A percentile compares a stretch with the other conserved stretches of the same genome.
Evolutionary conservation across 495 filamentous ascomycete species (phyloP).

Genomic region (Podospora tetraspora): DNA sequence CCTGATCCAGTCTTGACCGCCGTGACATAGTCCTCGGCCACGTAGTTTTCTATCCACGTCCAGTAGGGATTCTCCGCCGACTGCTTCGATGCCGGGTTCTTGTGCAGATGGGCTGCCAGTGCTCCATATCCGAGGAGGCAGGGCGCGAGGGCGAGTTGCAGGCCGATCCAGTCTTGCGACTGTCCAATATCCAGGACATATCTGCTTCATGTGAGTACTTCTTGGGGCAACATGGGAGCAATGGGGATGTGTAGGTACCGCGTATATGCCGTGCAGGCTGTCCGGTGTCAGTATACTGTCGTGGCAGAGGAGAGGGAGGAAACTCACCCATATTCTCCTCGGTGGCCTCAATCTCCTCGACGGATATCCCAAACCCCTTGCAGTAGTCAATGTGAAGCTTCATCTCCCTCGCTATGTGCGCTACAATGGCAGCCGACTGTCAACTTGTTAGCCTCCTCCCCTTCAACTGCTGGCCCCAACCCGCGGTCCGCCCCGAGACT

Average conservation of each 20-base stretch:
- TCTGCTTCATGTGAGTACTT: conserved; percentile 33
- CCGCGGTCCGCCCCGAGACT: conserved; percentile 15
- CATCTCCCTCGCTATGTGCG: conserved; percentile 74
- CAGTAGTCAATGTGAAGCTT: conserved; percentile 77
- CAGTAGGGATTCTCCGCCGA: conserved; percentile 73
- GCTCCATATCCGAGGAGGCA: conserved; percentile 83
- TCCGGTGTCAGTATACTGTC: conserved; percentile 9
- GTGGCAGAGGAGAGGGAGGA: not conserved
- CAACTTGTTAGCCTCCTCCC: conserved; percentile 1
- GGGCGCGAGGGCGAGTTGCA: conserved; percentile 77
- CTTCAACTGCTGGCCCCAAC: not conserved
- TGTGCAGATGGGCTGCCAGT: conserved; percentile 62
- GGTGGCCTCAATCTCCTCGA: conserved; percentile 63
- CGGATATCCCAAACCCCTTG: conserved; percentile 68
- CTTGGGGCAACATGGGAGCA: not conserved
- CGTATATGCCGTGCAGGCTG: conserved; percentile 69
- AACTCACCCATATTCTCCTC: conserved; percentile 67
- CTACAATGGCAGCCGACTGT: conserved; percentile 66
- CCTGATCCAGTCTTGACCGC: conserved; percentile 64
- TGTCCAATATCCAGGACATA: conserved; percentile 86
- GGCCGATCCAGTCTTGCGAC: conserved; percentile 75
- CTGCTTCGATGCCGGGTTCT: conserved; percentile 48
- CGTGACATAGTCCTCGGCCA: conserved; percentile 66
- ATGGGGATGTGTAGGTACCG: conserved; percentile 28
- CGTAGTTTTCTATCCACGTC: conserved; percentile 86